Percentiles rank a stretch among this genome's conserved stretches.
Conservation (phyloP, 345 rosid species). For the Isatis tinctoria region DNA sequence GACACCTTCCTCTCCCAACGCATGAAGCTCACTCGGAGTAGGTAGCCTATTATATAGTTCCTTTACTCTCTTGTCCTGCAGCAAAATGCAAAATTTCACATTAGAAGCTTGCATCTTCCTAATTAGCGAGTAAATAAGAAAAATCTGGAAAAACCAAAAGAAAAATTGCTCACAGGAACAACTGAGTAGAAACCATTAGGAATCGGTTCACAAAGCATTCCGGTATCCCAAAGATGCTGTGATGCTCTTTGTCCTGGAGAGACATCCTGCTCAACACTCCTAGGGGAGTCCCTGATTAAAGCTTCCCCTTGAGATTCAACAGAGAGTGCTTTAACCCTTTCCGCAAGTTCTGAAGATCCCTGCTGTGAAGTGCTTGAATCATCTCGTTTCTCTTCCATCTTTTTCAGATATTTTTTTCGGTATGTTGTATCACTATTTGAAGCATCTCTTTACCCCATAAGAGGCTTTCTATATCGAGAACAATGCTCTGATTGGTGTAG, state of each 20-base stretch:
- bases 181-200: conserved; percentile 94
- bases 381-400: conserved; percentile 83
- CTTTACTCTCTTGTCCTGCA: conserved; percentile 90
- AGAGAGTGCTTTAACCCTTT: conserved; percentile 70
- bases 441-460: conserved; percentile 58
- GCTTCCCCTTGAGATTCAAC: conserved; percentile 63
- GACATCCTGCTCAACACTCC: conserved; percentile 59
- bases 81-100: not conserved
- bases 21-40: conserved; percentile 77
- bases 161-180: conserved; percentile 48
- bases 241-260: conserved; percentile 75
- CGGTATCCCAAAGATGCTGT: conserved; percentile 84
- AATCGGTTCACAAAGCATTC: conserved; percentile 68
- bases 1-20: conserved; percentile 67
- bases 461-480: conserved; percentile 33
- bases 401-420: conserved; percentile 34
- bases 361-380: conserved; percentile 57
- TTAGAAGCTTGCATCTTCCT: not conserved
- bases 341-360: conserved; percentile 70
- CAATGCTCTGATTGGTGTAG: conserved; percentile 19
- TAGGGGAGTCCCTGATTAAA: conserved; percentile 58
- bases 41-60: conserved; percentile 68
- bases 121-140: not conserved
- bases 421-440: conserved; percentile 55
- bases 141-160: not conserved